Evolutionary conservation across 306 rosid species (phyloP), one percentile per base, ranked within the genome.

Genomic region (Malus sylvestris): DNA sequence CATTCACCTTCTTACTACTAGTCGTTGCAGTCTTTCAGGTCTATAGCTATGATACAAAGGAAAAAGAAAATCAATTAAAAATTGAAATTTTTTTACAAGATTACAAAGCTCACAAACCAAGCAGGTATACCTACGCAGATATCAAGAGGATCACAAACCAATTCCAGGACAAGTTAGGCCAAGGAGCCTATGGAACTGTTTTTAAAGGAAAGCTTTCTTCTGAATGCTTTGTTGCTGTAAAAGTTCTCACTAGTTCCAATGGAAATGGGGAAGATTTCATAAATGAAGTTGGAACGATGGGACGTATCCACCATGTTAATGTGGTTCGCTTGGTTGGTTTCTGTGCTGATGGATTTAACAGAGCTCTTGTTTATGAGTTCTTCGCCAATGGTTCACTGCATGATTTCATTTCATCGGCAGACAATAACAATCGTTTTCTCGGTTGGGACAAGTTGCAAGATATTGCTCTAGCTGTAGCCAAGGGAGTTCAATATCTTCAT

Each of bases 61-160:
- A 44, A 15, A 83, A 76, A 40, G 64, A 68, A 44, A 72, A 67
- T 60, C 69, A n/a, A n/a, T n/a, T n/a, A n/a, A n/a, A n/a, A n/a
- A n/a, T n/a, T n/a, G n/a, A n/a, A n/a, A n/a, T n/a, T n/a, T n/a
- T 87, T 76, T 72, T 85, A 19, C 45, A 82, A 52, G 91, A 85
- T 32, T 87, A 87, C n/a, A 78, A n/a, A 49, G 78, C 83, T 70
- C 81, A 68, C 22, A 87, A 78, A 53, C 84, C 88, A 20, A 70
- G 85, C 1, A 80, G 87, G 49, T 87, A 82, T 33, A 61, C 90
- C 3, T 87, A 85, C 6, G 53, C 49, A 5, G 85, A 83, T 66
- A 81, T 86, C 1, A 79, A 79, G 61, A 64, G 84, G 79, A 87
- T 87, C 33, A 84, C 88, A 27, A 68, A 74, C 14, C 61, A 74